Percentiles rank a stretch among this genome's conserved stretches.
These are phyloP conservation scores for Ogataea philodendri DNA, from an alignment of 805 yeast species.

Conservation along the genomic window DNA sequence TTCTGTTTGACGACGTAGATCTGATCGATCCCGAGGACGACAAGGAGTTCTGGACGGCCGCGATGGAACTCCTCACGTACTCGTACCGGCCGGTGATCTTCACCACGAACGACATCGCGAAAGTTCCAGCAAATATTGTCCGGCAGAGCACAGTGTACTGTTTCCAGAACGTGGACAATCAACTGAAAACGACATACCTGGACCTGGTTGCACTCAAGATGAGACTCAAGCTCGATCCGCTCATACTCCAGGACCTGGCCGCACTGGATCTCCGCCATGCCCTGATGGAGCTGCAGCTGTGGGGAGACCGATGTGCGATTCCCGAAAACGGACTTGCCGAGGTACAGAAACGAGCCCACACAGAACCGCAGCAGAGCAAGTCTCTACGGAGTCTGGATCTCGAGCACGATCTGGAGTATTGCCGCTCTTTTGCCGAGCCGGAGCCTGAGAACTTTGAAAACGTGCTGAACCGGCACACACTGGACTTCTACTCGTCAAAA, in stretches of 20 bases:
- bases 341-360: not conserved
- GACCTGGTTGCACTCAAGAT: conserved; percentile 28
- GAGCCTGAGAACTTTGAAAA: not conserved
- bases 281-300: conserved; percentile 31
- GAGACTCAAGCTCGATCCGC: conserved; percentile 26
- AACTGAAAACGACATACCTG: conserved; percentile 22
- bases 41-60: conserved; percentile 73
- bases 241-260: conserved; percentile 19
- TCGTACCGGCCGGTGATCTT: conserved; percentile 36
- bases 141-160: conserved; percentile 29
- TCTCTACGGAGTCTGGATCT: conserved; percentile 2
- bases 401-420: conserved; percentile 8
- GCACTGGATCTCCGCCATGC: conserved; percentile 28
- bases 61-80: conserved; percentile 53
- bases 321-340: conserved; percentile 18
- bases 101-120: conserved; percentile 29
- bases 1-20: conserved; percentile 85
- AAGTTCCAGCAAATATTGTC: conserved; percentile 30
- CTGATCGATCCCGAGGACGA: conserved; percentile 72
- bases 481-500: conserved; percentile 31
- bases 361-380: not conserved
- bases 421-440: not conserved
- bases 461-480: not conserved
- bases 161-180: conserved; percentile 14
- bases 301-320: conserved; percentile 23